phyloP scores from a whole-genome alignment of 768 basidiomycete genomes.

The Tylopilus vinaceipallidus region DNA sequence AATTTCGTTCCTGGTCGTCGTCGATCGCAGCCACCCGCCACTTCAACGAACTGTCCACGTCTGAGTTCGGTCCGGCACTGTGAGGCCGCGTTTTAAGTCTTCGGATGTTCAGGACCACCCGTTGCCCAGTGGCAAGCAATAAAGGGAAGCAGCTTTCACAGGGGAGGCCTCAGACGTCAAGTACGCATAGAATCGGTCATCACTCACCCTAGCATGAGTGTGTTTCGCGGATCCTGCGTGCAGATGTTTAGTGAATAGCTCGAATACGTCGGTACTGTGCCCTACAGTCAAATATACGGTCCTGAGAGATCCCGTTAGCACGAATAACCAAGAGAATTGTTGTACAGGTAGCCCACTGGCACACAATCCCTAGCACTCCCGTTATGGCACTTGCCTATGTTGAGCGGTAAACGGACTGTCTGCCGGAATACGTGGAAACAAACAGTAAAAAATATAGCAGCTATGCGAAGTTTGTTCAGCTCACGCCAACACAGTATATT shows the following conservation, averaged over 20 bases:
- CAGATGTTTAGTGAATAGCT: not conserved
- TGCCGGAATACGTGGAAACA: not conserved
- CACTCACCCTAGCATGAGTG: constrained; percentile 2
- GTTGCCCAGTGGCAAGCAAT: constrained; percentile 12
- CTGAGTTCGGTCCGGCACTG: too few species aligned
- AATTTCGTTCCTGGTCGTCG: too few species aligned
- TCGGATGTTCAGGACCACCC: constrained; percentile 15
- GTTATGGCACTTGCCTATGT: not conserved
- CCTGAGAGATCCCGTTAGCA: not conserved
- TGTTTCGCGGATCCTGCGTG: constrained; percentile 4
- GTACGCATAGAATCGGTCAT: not conserved
- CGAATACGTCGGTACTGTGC: not conserved
- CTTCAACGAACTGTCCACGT: too few species aligned
- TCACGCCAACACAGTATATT: not conserved
- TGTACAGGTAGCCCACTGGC: constrained; percentile 5
- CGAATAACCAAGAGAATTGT: not conserved
- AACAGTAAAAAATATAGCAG: not conserved
- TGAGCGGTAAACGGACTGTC: not conserved
- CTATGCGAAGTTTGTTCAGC: not conserved
- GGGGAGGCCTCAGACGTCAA: not conserved
- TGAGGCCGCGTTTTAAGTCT: not conserved
- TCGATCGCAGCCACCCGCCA: too few species aligned
- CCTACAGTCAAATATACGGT: not conserved
- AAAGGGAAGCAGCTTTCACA: constrained; percentile 3
- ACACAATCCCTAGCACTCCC: not conserved